Evolutionary conservation across 1,284 basidiomycete genomes (phyloP), one percentile per base, ranked within the genome.

Genomic region (Cystobasidiaceae sp.): DNA sequence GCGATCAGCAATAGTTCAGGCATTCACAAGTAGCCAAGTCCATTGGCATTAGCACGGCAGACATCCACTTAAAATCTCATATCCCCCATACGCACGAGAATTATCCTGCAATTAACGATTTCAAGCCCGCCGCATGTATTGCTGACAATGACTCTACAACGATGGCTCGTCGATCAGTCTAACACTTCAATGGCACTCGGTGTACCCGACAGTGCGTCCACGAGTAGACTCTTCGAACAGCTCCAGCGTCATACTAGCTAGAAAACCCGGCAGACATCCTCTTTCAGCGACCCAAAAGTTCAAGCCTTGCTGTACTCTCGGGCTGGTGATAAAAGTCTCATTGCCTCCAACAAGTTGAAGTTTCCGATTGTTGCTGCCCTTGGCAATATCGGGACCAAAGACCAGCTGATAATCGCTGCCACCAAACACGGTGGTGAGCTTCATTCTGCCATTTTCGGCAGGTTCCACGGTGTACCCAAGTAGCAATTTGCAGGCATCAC

Each of bases 401-500:
- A 71, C 67, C 37, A 74, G 70, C 27, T 69, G 66, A 27, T 71
- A 71, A 50, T 79, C 79, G 63, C 80, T 79, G 7, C 80, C 78
- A 2, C 81, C 80, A 75, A 85, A 91, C 64, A 86, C 80, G n/a
- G 85, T 87, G 3, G 89, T 91, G 58, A 92, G 84, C 34, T 88
- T 82, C 44, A 92, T 85, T 69, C 88, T 85, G 0, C 89, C 89
- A 59, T 89, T 90, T 3, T 86, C 86, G 68, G 88, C 86, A 74
- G 93, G 92, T 1, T 86, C 85, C 37, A 93, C 80, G 75, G 90
- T 91, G 70, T 90, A 84, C 1, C 90, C 91, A 1, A 93, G 82
- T 46, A 93, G 84, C 0, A 85, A 84, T 0, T 85, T 84, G 52
- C 92, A 85, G 13, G 88, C 85, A 70, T 89, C 87, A 17, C 86